A percentile compares a stretch with the other conserved stretches of the same genome.
phyloP scores from a whole-genome alignment of 768 basidiomycete species.

The Psilocybe cubensis region DNA sequence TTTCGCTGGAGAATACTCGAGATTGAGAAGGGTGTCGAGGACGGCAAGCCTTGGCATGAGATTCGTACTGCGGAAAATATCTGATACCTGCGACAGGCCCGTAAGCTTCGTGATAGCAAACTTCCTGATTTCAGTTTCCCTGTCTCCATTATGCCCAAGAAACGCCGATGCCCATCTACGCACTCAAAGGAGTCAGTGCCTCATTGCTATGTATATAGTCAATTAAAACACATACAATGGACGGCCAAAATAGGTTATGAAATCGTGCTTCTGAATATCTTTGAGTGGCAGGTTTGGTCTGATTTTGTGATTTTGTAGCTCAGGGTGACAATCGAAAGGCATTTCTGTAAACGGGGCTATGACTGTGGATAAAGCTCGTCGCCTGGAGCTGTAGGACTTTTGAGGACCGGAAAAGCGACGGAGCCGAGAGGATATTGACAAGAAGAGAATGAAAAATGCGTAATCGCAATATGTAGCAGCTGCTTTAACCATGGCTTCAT shows the following conservation, averaged over 20 bases:
- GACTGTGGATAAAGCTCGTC: not conserved
- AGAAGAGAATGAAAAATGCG: not conserved
- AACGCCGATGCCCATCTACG: constrained; percentile 5
- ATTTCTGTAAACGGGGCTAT: constrained; percentile 11
- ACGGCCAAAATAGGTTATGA: constrained; percentile 15
- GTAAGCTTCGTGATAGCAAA: not conserved
- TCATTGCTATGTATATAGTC: not conserved
- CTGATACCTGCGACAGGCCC: not conserved
- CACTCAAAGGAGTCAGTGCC: not conserved
- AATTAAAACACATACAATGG: constrained; percentile 14
- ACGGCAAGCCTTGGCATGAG: constrained; percentile 6
- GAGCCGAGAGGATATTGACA: not conserved
- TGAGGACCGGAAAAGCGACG: not conserved
- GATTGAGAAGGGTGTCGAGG: constrained; percentile 14
- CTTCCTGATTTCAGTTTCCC: not conserved
- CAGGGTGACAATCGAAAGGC: too few species aligned
- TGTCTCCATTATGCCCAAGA: too few species aligned
- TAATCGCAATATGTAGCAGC: not conserved
- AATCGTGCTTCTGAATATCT: constrained; percentile 9
- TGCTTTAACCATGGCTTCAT: not conserved
- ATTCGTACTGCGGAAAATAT: not conserved
- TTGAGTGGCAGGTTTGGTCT: constrained; percentile 1
- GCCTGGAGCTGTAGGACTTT: not conserved
- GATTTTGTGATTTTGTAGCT: not conserved
- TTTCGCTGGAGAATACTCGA: constrained; percentile 13